These are phyloP conservation scores for Talaromyces funiculosus DNA, from an alignment of 2,329 filamentous ascomycete species.

Conservation along the genomic window DNA sequence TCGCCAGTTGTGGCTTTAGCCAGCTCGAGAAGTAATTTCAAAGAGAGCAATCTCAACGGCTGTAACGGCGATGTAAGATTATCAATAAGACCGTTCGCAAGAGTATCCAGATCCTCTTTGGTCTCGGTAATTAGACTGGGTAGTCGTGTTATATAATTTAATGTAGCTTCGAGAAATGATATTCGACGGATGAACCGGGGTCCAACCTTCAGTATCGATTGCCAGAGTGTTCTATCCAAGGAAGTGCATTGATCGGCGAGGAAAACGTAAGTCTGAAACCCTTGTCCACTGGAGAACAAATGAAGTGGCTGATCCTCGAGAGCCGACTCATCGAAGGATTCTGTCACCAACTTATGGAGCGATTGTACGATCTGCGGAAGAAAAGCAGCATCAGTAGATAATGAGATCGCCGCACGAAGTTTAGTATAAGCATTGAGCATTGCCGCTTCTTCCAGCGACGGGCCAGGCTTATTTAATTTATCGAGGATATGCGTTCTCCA, in stretches of 20 bases:
- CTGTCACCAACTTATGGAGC: constrained; percentile 60
- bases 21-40: constrained; percentile 65
- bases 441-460: constrained; percentile 54
- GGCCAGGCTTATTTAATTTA: constrained; percentile 52
- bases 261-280: constrained; percentile 66
- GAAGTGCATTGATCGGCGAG: constrained; percentile 57
- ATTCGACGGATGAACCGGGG: constrained; percentile 59
- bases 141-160: constrained; percentile 43
- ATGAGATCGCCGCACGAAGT: constrained; percentile 55
- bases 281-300: constrained; percentile 69
- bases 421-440: constrained; percentile 64
- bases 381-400: constrained; percentile 57
- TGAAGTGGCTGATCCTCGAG: constrained; percentile 57
- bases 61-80: constrained; percentile 74
- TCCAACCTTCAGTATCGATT: constrained; percentile 60
- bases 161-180: constrained; percentile 60
- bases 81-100: constrained; percentile 60
- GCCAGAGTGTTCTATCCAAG: constrained; percentile 58
- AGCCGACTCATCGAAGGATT: constrained; percentile 58
- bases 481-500: constrained; percentile 70
- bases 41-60: constrained; percentile 63
- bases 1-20: constrained; percentile 46
- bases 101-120: constrained; percentile 54
- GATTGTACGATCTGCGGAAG: constrained; percentile 61
- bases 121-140: constrained; percentile 31